phyloP scores from a whole-genome alignment of 306 rosid species.

The Phaseolus lunatus region DNA sequence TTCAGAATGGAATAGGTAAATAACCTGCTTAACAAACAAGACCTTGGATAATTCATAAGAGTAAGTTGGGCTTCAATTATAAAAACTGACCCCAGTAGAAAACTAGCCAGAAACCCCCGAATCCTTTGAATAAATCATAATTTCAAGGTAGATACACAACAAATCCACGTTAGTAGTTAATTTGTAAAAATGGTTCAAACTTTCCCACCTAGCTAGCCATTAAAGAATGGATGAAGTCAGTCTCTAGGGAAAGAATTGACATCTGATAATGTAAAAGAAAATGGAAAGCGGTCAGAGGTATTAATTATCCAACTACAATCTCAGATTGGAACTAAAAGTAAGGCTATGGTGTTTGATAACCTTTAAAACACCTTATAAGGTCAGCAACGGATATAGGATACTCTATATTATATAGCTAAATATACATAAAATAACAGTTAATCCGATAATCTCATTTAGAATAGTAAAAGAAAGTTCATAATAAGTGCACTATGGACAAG shows the following conservation, averaged over 20 bases:
- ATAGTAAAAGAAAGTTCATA: conserved; percentile 14
- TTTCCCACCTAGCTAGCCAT: not conserved
- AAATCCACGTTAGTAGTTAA: conserved; percentile 21
- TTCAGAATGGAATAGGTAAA: conserved; percentile 4
- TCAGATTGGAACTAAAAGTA: conserved; percentile 27
- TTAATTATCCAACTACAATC: conserved; percentile 19
- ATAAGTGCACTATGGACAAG: not conserved
- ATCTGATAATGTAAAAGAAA: not conserved
- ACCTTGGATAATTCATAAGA: conserved; percentile 17
- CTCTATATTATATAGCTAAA: not conserved
- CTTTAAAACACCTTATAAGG: conserved; percentile 13
- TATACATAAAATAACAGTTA: not conserved
- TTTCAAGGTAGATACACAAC: conserved; percentile 19
- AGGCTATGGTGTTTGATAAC: conserved; percentile 30
- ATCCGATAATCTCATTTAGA: not conserved
- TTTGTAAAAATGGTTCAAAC: conserved; percentile 22
- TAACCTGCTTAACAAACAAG: not conserved
- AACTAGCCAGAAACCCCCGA: conserved; percentile 21
- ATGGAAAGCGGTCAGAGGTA: not conserved
- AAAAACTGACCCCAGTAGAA: conserved; percentile 1
- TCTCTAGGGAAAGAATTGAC: not conserved
- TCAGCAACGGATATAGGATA: conserved; percentile 6
- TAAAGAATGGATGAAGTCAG: not conserved
- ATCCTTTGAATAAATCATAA: conserved; percentile 36
- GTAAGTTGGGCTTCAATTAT: conserved; percentile 29